These are phyloP conservation scores for Avena atlantica DNA, from an alignment of 176 grass and related monocot genomes.

Conservation along the genomic window DNA sequence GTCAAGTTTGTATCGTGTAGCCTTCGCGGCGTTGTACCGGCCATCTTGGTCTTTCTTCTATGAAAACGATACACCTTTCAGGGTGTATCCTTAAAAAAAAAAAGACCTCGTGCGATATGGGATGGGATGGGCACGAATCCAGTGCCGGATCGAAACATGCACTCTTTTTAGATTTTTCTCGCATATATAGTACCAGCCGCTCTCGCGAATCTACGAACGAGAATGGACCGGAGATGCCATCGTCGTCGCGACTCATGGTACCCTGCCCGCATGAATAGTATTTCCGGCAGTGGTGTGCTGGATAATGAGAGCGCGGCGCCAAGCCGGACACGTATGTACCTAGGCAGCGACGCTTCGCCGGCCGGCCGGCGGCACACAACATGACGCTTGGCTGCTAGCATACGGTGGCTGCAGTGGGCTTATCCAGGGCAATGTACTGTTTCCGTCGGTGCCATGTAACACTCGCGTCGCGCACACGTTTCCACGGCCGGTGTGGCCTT, in stretches of 20 bases:
- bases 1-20: no score
- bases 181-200: no score
- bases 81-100: no score
- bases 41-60: no score
- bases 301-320: slow-evolving; percentile 10
- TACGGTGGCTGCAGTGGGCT: not conserved
- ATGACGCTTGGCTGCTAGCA: not conserved
- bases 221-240: not conserved
- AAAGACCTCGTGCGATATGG: no score
- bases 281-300: not conserved
- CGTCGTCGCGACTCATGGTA: not conserved
- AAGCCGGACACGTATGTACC: not conserved
- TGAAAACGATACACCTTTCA: no score
- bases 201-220: no score
- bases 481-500: not conserved
- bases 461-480: not conserved
- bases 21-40: no score
- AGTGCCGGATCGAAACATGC: no score
- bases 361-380: not conserved
- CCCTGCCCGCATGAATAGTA: not conserved
- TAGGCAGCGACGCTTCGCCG: slow-evolving; percentile 15
- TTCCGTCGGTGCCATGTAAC: not conserved
- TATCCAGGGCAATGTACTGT: not conserved
- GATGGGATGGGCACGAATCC: no score
- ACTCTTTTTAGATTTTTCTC: no score